These are phyloP conservation scores for Rhizopus delemar DNA, from an alignment of 371 early-diverging fungal genomes.

Conservation along the genomic window DNA sequence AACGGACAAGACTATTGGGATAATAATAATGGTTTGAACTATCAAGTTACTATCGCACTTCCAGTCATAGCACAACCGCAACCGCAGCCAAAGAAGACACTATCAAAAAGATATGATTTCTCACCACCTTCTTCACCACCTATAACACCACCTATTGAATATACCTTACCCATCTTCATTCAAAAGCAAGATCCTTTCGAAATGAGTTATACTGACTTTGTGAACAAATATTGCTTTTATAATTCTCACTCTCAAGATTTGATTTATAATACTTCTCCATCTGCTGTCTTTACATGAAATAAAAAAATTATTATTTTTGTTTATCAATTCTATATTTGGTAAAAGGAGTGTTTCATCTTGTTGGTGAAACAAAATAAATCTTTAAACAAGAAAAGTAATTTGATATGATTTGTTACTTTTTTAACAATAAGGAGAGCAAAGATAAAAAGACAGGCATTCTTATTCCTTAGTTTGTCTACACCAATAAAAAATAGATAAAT, in stretches of 20 bases:
- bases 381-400: too few relatives aligned
- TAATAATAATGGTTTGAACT: constrained; percentile 75
- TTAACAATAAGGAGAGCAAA: too few relatives aligned
- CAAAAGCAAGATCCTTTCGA: constrained; percentile 5
- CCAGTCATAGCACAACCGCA: not conserved
- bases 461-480: too few relatives aligned
- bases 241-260: constrained; percentile 27
- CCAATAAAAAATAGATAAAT: too few relatives aligned
- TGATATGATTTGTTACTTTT: too few relatives aligned
- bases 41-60: constrained; percentile 51
- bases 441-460: too few relatives aligned
- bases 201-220: constrained; percentile 52
- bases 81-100: constrained; percentile 4
- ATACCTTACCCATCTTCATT: constrained; percentile 25
- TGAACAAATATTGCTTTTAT: constrained; percentile 66
- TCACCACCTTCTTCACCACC: constrained; percentile 26
- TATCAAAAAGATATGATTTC: constrained; percentile 39
- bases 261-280: constrained; percentile 41
- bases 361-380: too few relatives aligned
- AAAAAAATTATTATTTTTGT: not conserved
- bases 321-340: not conserved
- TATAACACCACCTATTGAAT: constrained; percentile 14
- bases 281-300: constrained; percentile 13
- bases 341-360: not conserved
- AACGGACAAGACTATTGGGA: constrained; percentile 76